phyloP scores from a whole-genome alignment of 352 stramenopile genomes.

The Globisporangium paroecandrum region DNA sequence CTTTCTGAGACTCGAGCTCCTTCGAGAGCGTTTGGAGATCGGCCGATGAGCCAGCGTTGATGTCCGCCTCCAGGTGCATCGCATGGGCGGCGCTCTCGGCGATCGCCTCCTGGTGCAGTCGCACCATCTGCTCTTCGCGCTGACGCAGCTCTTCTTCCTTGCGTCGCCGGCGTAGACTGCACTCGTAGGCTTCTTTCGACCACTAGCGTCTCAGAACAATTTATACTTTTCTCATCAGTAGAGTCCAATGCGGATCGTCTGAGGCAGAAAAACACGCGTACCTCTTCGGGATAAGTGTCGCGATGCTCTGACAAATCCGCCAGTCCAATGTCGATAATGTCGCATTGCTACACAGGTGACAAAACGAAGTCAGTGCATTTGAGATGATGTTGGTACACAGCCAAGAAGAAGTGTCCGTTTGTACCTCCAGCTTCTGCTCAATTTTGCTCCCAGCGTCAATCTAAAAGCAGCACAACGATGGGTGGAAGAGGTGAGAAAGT shows the following conservation, averaged over 20 bases:
- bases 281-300: slow-evolving; percentile 65
- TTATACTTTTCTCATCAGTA: not conserved
- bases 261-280: slow-evolving; percentile 17
- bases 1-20: slow-evolving; percentile 42
- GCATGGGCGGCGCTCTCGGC: slow-evolving; percentile 68
- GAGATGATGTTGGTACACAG: not conserved
- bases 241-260: not conserved
- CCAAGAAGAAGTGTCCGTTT: not conserved
- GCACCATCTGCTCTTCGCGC: slow-evolving; percentile 65
- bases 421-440: slow-evolving; percentile 71
- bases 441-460: slow-evolving; percentile 55
- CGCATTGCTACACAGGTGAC: slow-evolving; percentile 54
- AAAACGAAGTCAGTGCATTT: not conserved
- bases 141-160: slow-evolving; percentile 62
- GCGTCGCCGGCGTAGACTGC: slow-evolving; percentile 46
- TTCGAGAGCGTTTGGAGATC: slow-evolving; percentile 66
- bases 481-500: too few species aligned
- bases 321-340: slow-evolving; percentile 76
- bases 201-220: slow-evolving; percentile 34
- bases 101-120: slow-evolving; percentile 66
- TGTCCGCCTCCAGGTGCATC: slow-evolving; percentile 70
- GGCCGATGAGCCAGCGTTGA: slow-evolving; percentile 36
- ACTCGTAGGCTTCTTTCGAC: slow-evolving; percentile 48
- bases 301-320: slow-evolving; percentile 70
- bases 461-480: slow-evolving; percentile 21